Evolutionary conservation across 352 stramenopile species (phyloP), one percentile per base, ranked within the genome.

Genomic region (Globisporangium polare): DNA sequence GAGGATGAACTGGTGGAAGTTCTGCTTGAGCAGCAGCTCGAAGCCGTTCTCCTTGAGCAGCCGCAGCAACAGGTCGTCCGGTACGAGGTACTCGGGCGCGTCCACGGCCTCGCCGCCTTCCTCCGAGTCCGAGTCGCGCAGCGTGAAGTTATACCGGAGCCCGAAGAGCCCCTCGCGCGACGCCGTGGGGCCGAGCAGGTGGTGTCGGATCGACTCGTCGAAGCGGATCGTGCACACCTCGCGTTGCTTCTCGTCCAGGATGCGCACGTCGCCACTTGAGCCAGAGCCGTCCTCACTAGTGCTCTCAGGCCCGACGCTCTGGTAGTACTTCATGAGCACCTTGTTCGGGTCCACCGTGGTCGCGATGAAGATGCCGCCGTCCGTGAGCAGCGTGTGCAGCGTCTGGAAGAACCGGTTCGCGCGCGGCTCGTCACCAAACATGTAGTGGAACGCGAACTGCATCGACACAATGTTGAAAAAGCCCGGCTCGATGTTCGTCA

Each of bases 391-490:
- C 41, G 88, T 73, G 59, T 93, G 92, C 7, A 99, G 86, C 41
- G 95, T 98, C 42, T 86, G 75, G 68, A 99, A 98, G 67, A 99
- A 99, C 22, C 86, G 76, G 35, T 76, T 72, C 2, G 97, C 95
- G 18, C 95, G 84, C 64, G 94, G 72, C 35, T 89, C 78, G 17
- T 97, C 94, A 33, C 92, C 87, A 83, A 99, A 99, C 96, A 99
- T 99, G 84, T 99, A 99, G 75, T 99, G 97, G 67, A 99, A 97
- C 13, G 97, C 97, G 76, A 99, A 99, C 80, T 99, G 97, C 71
- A 99, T 98, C 47, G 88, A 98, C n/a, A 98, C 92, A 20, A 99
- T 85, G 72, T 99, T 92, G 73, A 99, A 99, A 20, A 75, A 61
- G 2, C 62, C 67, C 13, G 68, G 63, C 51, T 58, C 64, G 17